These are phyloP conservation scores for Aspergillus asperescens DNA, from an alignment of 495 filamentous ascomycete species.

Conservation along the genomic window DNA sequence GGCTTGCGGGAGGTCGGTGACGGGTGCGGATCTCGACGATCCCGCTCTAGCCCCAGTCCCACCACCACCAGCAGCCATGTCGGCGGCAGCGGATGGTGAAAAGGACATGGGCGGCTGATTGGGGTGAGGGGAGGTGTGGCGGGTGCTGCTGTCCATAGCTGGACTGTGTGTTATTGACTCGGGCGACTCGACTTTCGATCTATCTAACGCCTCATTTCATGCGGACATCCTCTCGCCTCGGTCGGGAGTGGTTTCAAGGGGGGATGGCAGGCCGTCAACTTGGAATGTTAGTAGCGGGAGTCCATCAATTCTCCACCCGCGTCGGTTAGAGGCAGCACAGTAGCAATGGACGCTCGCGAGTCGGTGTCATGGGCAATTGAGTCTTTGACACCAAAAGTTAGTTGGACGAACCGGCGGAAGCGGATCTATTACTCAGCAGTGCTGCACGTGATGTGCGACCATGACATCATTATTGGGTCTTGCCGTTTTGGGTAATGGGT, in stretches of 20 bases:
- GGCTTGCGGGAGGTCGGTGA: slow-evolving; percentile 42
- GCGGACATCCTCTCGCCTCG: not conserved
- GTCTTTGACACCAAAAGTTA: not conserved
- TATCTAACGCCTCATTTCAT: not conserved
- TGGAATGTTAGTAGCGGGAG: not conserved
- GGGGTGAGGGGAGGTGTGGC: slow-evolving; percentile 38
- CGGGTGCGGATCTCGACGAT: slow-evolving; percentile 18
- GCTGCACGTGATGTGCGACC: not conserved
- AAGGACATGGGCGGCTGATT: slow-evolving; percentile 30
- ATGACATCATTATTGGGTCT: not conserved
- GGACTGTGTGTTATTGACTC: not conserved
- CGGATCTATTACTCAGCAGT: not conserved
- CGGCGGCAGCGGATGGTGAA: slow-evolving; percentile 29
- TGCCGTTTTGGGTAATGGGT: not conserved
- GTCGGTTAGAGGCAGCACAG: too few relatives aligned
- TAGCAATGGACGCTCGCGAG: not conserved
- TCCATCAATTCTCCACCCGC: not conserved
- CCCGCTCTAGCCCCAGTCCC: too few relatives aligned
- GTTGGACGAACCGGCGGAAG: not conserved
- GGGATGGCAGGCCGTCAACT: too few relatives aligned
- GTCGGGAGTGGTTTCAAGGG: not conserved
- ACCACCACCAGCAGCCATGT: slow-evolving; percentile 20
- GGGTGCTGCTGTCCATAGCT: slow-evolving; percentile 26
- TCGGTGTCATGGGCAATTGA: not conserved
- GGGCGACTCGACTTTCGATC: not conserved